These are phyloP conservation scores for Neohortaea acidophila DNA, from an alignment of 495 filamentous ascomycete genomes.

Conservation along the genomic window DNA sequence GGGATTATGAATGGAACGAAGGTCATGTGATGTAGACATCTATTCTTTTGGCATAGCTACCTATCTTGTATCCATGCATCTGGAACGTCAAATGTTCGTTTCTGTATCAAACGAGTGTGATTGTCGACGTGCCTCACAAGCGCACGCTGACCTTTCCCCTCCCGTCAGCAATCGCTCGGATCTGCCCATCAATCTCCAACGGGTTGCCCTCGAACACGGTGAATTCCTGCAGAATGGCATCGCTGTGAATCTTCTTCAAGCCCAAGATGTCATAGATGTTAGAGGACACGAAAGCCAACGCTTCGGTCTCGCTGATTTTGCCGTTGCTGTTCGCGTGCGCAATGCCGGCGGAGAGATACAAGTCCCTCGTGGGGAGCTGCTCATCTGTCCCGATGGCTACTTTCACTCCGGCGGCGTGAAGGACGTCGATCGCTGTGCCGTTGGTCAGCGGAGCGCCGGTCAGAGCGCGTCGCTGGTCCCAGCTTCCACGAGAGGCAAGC, in stretches of 20 bases:
- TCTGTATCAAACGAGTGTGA: too few species aligned
- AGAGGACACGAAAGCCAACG: slow-evolving; percentile 30
- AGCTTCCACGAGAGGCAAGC: slow-evolving; percentile 14
- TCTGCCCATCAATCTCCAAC: slow-evolving; percentile 19
- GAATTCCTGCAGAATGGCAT: slow-evolving; percentile 8
- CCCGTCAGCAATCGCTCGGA: slow-evolving; percentile 13
- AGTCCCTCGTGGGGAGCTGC: slow-evolving; percentile 35
- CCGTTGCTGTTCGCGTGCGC: slow-evolving; percentile 34
- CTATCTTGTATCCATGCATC: too few species aligned
- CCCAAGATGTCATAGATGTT: slow-evolving; percentile 38
- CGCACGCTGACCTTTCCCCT: slow-evolving; percentile 4
- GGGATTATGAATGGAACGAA: too few species aligned
- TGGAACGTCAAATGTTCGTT: too few species aligned
- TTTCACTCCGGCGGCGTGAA: slow-evolving; percentile 32
- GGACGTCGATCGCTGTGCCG: slow-evolving; percentile 33
- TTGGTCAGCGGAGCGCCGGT: slow-evolving; percentile 26
- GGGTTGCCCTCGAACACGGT: slow-evolving; percentile 21
- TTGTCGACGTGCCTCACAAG: not conserved
- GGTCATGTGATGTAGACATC: too few species aligned
- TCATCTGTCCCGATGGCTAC: slow-evolving; percentile 34
- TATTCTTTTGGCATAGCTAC: too few species aligned
- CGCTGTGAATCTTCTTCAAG: slow-evolving; percentile 17
- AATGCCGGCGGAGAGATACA: slow-evolving; percentile 34
- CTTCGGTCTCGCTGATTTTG: slow-evolving; percentile 26
- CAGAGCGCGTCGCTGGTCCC: slow-evolving; percentile 21